A percentile compares a stretch with the other conserved stretches of the same genome.
These are phyloP conservation scores for Cystofilobasidium capitatum DNA, from an alignment of 768 basidiomycete species.

Conservation along the genomic window DNA sequence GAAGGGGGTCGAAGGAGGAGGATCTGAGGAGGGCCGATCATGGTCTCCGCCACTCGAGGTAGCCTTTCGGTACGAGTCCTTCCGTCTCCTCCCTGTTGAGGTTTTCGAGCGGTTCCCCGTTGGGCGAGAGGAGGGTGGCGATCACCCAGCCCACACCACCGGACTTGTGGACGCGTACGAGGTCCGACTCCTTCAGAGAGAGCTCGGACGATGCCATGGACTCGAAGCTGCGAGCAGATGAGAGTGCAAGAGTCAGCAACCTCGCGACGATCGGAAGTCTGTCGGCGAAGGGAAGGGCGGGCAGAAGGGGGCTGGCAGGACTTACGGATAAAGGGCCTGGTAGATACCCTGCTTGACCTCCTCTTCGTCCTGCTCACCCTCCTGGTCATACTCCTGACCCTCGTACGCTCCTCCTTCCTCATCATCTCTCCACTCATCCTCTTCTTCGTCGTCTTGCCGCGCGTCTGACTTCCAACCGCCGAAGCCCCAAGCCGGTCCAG, in stretches of 20 bases:
- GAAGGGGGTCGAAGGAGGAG: too few species aligned
- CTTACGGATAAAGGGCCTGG: background rate
- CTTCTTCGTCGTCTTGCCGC: background rate
- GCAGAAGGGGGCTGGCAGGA: background rate
- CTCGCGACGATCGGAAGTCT: background rate
- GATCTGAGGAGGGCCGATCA: too few species aligned
- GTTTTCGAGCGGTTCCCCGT: background rate
- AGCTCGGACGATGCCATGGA: constrained; percentile 18
- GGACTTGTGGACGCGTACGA: constrained; percentile 17
- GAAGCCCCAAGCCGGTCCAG: background rate
- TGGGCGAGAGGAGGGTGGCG: constrained; percentile 13
- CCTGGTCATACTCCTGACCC: background rate
- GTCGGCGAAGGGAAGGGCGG: background rate
- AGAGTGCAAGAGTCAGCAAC: background rate
- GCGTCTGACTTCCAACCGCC: background rate
- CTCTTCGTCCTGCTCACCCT: background rate
- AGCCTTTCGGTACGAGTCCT: background rate
- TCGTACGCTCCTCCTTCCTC: background rate
- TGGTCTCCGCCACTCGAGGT: background rate
- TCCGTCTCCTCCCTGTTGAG: background rate
- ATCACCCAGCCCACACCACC: constrained; percentile 24
- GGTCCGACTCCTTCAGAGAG: constrained; percentile 10
- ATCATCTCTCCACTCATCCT: background rate
- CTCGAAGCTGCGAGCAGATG: background rate
- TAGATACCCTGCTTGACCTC: background rate